Conservation (phyloP, 2,329 filamentous ascomycete species). For the Albifimbria verrucaria region DNA sequence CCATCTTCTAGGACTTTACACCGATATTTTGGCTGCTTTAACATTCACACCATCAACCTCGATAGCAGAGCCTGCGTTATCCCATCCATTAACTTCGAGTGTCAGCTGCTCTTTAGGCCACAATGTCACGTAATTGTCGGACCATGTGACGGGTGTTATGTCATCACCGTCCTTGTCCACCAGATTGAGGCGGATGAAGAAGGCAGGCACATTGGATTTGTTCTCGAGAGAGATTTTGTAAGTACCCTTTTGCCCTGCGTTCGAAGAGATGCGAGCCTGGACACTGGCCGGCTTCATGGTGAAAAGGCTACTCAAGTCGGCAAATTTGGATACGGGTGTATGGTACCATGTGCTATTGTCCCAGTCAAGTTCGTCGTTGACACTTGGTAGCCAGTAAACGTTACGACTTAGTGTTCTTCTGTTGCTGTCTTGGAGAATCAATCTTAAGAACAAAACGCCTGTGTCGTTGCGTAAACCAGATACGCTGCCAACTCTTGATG, state of each 20-base stretch:
- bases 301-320: conserved; percentile 43
- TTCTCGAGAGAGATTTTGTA: conserved; percentile 47
- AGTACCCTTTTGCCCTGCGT: conserved; percentile 6
- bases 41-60: conserved; percentile 12
- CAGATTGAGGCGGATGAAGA: conserved; percentile 53
- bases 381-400: conserved; percentile 55
- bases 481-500: conserved; percentile 25
- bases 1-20: no score
- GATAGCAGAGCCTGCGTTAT: conserved; percentile 5
- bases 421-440: conserved; percentile 37
- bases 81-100: conserved; percentile 13
- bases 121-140: conserved; percentile 61
- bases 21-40: not conserved
- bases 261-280: conserved; percentile 15
- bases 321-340: conserved; percentile 52
- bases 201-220: conserved; percentile 46
- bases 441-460: conserved; percentile 47
- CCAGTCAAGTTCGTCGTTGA: conserved; percentile 52
- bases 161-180: conserved; percentile 41
- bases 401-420: conserved; percentile 46
- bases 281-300: conserved; percentile 35
- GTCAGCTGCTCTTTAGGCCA: conserved; percentile 51
- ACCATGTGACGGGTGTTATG: conserved; percentile 52
- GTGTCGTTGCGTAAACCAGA: conserved; percentile 24
- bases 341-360: conserved; percentile 54